These are phyloP conservation scores for Blastobotrys proliferans DNA, from an alignment of 1,139 yeast species.

Conservation along the genomic window DNA sequence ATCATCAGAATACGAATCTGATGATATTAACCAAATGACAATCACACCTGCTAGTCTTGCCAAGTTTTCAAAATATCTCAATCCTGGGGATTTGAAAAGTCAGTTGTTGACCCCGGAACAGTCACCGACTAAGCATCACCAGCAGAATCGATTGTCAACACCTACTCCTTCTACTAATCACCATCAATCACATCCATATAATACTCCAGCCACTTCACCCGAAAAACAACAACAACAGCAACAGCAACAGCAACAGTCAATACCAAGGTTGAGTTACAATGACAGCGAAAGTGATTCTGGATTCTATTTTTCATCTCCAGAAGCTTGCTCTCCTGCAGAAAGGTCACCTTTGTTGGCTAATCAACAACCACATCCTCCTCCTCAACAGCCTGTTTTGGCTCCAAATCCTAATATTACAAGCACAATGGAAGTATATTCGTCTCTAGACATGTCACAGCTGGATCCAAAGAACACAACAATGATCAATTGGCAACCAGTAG, in stretches of 20 bases:
- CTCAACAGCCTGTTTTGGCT: constrained; percentile 7
- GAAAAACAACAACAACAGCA: constrained; percentile 2
- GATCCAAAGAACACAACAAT: constrained; percentile 17
- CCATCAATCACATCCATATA: constrained; percentile 1
- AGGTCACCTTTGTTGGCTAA: too few species aligned
- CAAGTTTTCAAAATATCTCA: constrained; percentile 26
- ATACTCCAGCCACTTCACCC: constrained; percentile 9
- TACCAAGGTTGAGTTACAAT: too few species aligned
- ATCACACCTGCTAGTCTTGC: constrained; percentile 29
- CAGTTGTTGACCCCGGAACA: constrained; percentile 13
- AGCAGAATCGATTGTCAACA: neutral
- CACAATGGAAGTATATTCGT: constrained; percentile 22
- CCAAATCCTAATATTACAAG: constrained; percentile 14
- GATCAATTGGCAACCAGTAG: constrained; percentile 37
- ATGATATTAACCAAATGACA: constrained; percentile 17
- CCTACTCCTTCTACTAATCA: neutral
- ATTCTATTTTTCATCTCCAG: constrained; percentile 13
- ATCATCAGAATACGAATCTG: constrained; percentile 2
- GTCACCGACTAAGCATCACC: constrained; percentile 14
- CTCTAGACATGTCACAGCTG: constrained; percentile 25
- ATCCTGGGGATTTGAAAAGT: constrained; percentile 3
- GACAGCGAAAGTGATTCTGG: constrained; percentile 13
- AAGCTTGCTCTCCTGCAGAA: constrained; percentile 11
- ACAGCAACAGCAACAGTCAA: neutral
- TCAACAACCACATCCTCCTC: neutral